Conservation (phyloP, 768 basidiomycete species). For the Suillus ampliporus region DNA sequence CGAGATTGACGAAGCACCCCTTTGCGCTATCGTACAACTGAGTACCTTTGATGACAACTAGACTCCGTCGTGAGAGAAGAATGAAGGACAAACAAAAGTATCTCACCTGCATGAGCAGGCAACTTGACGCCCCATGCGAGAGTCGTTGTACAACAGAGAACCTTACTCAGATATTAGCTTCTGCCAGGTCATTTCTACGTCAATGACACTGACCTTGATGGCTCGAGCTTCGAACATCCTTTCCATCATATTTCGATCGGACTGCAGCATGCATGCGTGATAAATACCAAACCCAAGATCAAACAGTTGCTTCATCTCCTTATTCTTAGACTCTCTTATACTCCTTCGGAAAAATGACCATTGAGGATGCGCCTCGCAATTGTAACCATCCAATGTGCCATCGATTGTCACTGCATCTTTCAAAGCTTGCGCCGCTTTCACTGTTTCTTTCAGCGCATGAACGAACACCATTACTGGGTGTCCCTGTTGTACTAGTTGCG, state of each 20-base stretch:
- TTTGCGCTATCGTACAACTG: slow-evolving; percentile 92
- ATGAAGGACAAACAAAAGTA: slow-evolving; percentile 16
- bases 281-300: slow-evolving; percentile 95
- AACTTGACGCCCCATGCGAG: slow-evolving; percentile 99
- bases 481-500: slow-evolving; percentile 84
- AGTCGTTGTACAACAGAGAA: slow-evolving; percentile 97
- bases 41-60: slow-evolving; percentile 96
- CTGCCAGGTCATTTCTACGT: background rate
- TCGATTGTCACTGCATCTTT: slow-evolving; percentile 78
- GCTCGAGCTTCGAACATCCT: slow-evolving; percentile 88
- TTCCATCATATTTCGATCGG: slow-evolving; percentile 97
- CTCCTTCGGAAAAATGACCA: slow-evolving; percentile 77
- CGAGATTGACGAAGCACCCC: slow-evolving; percentile 89
- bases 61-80: slow-evolving; percentile 14
- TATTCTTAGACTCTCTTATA: slow-evolving; percentile 84
- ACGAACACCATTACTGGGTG: slow-evolving; percentile 99
- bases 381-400: slow-evolving; percentile 77
- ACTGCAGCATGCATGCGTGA: slow-evolving; percentile 96
- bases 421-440: slow-evolving; percentile 84
- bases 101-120: slow-evolving; percentile 91
- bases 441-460: slow-evolving; percentile 97
- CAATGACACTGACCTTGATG: slow-evolving; percentile 71
- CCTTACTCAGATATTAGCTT: slow-evolving; percentile 50
- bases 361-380: slow-evolving; percentile 79
- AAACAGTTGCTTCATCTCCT: slow-evolving; percentile 96